Percentiles rank a stretch among this genome's conserved stretches.
Conservation (phyloP, 192 early-diverging fungal species). For the Pilobolus umbonatus region DNA sequence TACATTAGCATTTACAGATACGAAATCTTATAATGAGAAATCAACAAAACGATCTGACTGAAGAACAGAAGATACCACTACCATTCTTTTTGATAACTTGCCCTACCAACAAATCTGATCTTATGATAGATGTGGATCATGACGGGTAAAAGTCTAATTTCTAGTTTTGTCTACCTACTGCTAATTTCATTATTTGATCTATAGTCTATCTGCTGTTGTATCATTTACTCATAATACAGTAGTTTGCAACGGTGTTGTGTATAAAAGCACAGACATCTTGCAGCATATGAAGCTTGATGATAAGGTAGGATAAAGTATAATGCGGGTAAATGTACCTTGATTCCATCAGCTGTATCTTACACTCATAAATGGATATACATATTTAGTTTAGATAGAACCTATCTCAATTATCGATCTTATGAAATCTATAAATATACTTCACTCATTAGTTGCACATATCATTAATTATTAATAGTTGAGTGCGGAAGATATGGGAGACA, state of each 20-base stretch:
- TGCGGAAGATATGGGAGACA: no score
- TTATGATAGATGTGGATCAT: neutral
- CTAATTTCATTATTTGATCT: neutral
- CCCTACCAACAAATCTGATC: neutral
- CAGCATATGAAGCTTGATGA: neutral
- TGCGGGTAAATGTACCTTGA: neutral
- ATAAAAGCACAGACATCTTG: neutral
- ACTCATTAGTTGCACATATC: no score
- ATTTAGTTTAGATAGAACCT: no score
- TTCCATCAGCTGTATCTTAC: no score
- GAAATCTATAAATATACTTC: no score
- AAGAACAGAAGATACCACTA: neutral
- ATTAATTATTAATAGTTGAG: no score
- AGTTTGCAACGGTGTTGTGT: neutral
- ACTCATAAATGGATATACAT: no score
- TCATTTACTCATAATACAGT: neutral
- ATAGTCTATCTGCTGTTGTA: conserved; percentile 1
- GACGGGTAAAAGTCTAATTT: conserved; percentile 2
- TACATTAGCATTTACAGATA: conserved; percentile 8
- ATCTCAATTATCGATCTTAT: no score
- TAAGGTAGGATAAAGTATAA: neutral
- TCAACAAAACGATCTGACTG: neutral
- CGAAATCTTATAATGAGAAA: conserved; percentile 11
- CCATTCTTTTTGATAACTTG: conserved; percentile 11
- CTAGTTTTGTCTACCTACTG: neutral